Base-by-base conservation (phyloP, 108 stramenopile species). In the Craspedostauros australis region DNA sequence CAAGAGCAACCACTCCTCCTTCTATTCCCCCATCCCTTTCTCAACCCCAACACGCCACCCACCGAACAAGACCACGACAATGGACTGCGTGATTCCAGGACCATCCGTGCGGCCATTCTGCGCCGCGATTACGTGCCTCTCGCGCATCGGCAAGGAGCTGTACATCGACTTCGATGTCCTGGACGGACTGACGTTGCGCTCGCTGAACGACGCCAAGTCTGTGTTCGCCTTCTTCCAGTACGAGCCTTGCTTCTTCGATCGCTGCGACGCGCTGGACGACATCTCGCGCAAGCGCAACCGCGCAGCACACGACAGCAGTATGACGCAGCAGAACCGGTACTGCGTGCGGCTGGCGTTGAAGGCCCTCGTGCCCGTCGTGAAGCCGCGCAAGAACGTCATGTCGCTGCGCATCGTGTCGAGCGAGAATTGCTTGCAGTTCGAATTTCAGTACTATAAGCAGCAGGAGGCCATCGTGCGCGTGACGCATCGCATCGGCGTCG, bases 201-300 rank as follows among this genome's bases (percentile, higher is more conserved):
- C 75, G 0, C 49, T 91, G 36, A 87, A 87, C 50, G 90, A 91
- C 40, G 86, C 84, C 74, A 91, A 91, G 46, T 73, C 77, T 16
- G 82, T 85, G 24, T 91, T 75, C 62, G 66, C 64, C 18, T 52
- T 56, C 31, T 86, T 88, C 52, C 76, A 75, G 29, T 91, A 73
- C 53, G 76, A 83, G 42, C 66, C 76, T 3, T 11, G 59, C 1
- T 81, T 75, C 48, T 81, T 81, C 48, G 46, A 60, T 8, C 54
- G 71, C 24, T 81, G 80, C 39, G 56, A n/a, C n/a, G n/a, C 26
- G 20, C 9, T 19, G n/a, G n/a, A n/a, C n/a, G n/a, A n/a, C n/a
- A n/a, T n/a, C n/a, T n/a, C n/a, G n/a, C n/a, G n/a, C n/a, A n/a
- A n/a, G 1, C 4, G 8, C 43, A 44, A 7, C 43, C 8, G 3